These are phyloP conservation scores for Aspergillus intermedius DNA, from an alignment of 2,329 filamentous ascomycete genomes.

Conservation along the genomic window DNA sequence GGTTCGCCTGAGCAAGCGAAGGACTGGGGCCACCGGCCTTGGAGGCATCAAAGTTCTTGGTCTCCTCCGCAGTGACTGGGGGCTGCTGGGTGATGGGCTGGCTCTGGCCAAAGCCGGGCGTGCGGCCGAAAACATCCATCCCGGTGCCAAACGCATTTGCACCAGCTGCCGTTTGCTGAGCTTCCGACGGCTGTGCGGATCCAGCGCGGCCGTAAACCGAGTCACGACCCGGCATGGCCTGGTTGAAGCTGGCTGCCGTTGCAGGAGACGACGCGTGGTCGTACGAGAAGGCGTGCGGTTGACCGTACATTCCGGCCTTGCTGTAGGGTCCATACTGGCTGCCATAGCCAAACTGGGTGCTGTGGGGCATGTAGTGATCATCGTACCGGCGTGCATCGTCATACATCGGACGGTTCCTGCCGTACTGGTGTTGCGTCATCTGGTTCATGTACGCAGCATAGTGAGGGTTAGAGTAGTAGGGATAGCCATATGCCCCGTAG, in stretches of 20 bases:
- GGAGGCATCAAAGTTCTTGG: conserved; percentile 53
- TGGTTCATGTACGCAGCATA: conserved; percentile 57
- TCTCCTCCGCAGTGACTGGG: conserved; percentile 44
- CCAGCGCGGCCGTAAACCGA: conserved; percentile 56
- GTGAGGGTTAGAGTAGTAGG: conserved; percentile 56
- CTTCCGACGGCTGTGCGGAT: conserved; percentile 51
- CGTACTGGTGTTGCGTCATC: conserved; percentile 42
- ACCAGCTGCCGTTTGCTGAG: conserved; percentile 44
- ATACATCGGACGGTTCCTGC: conserved; percentile 44
- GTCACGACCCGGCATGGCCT: conserved; percentile 43
- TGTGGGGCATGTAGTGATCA: conserved; percentile 42
- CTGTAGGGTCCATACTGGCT: conserved; percentile 48
- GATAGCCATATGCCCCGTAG: conserved; percentile 53
- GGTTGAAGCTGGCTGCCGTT: conserved; percentile 45
- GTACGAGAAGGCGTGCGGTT: conserved; percentile 57
- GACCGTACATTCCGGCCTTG: conserved; percentile 57
- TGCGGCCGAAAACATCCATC: conserved; percentile 56
- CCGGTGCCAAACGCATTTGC: conserved; percentile 44
- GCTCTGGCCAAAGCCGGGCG: conserved; percentile 51
- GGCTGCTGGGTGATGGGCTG: conserved; percentile 48
- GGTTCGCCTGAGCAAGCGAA: conserved; percentile 55
- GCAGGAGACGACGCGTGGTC: conserved; percentile 61
- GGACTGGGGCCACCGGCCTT: conserved; percentile 56
- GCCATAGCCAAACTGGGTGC: conserved; percentile 49
- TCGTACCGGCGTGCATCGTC: conserved; percentile 46